Evolutionary conservation across 768 basidiomycete genomes (phyloP).

Genomic region (Russula lepida): DNA sequence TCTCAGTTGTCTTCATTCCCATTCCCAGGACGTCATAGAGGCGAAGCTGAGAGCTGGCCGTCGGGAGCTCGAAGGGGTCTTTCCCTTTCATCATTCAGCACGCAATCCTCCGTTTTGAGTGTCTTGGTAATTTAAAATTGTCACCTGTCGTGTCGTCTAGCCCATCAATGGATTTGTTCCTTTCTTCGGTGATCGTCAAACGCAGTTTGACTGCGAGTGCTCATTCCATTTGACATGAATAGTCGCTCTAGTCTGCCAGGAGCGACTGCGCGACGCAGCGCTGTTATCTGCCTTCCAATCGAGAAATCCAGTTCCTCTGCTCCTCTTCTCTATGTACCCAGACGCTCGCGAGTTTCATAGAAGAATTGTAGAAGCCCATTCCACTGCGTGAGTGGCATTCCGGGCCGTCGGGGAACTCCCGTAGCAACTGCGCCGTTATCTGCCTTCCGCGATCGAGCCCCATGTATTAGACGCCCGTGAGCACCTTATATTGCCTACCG

Average conservation of each 20-base stretch:
- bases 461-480: neutral
- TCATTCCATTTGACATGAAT: neutral
- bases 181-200: neutral
- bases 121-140: neutral
- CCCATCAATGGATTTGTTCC: neutral
- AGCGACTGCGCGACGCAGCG: neutral
- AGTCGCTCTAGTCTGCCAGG: neutral
- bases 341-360: neutral
- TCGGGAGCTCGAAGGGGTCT: conserved; percentile 53
- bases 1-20: neutral
- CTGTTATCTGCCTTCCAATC: neutral
- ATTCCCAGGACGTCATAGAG: conserved; percentile 47
- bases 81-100: conserved; percentile 33
- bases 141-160: neutral
- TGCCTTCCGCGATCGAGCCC: neutral
- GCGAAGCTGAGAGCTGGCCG: conserved; percentile 46
- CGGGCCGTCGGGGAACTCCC: neutral
- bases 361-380: neutral
- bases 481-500: neutral
- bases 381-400: neutral
- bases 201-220: neutral
- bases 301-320: neutral
- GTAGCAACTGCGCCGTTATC: conserved; percentile 2
- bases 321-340: neutral
- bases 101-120: neutral